These are phyloP conservation scores for Camelina neglecta DNA, from an alignment of 345 rosid genomes.

Conservation along the genomic window DNA sequence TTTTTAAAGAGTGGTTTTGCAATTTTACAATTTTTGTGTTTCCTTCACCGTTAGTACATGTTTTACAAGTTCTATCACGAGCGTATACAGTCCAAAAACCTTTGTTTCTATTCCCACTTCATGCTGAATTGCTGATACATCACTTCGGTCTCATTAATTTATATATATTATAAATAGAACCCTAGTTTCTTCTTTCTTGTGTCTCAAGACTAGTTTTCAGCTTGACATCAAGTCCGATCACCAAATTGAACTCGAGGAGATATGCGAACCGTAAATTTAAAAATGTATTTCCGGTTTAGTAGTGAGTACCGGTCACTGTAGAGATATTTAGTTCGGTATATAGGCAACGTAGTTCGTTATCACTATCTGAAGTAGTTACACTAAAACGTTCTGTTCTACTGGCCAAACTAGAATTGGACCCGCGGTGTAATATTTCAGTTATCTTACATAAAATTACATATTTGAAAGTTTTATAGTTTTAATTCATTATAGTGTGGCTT, in stretches of 20 bases:
- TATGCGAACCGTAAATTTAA: neutral
- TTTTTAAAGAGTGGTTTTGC: neutral
- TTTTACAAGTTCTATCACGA: neutral
- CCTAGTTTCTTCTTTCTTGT: slow-evolving; percentile 1
- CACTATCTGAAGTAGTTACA: neutral
- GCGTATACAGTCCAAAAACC: neutral
- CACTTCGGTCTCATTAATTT: too few species aligned
- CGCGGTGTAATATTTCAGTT: too few species aligned
- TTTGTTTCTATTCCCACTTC: neutral
- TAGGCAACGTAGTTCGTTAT: neutral
- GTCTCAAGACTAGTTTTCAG: neutral
- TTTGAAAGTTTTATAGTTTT: too few species aligned
- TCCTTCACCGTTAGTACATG: neutral
- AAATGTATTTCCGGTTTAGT: neutral
- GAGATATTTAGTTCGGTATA: neutral
- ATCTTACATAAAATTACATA: too few species aligned
- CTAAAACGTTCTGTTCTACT: neutral
- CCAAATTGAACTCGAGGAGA: neutral
- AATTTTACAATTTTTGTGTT: neutral
- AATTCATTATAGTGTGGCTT: too few species aligned
- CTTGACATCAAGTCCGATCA: neutral
- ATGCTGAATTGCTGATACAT: too few species aligned
- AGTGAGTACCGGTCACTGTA: neutral
- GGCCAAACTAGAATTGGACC: neutral
- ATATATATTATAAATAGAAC: neutral